Base-by-base conservation (phyloP, 306 rosid species). In the Erythrophleum fordii region DNA sequence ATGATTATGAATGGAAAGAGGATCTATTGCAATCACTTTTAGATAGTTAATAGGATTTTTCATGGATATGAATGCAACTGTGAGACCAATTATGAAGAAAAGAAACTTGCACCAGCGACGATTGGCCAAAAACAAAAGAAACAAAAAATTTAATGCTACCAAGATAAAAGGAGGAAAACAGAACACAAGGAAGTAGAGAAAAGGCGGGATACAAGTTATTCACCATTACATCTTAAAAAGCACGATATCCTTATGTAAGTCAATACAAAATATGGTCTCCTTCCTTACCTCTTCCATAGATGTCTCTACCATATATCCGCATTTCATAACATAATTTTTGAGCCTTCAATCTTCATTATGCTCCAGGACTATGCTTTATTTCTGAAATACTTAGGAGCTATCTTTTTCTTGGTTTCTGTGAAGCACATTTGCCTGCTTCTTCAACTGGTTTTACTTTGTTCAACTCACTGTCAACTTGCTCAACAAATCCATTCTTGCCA, bases 361-460 rank as follows among this genome's bases (percentile, higher is more conserved):
- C 82, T 72, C n/a, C 68, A 22, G 65, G 11, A 58, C 75, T 77
- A 90, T 11, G 80, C 79, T 62, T 16, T 88, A 83, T 76, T 89
- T 52, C 88, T 73, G 51, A 86, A 81, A 51, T 59, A 45, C 72
- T 78, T 83, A 13, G 22, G 67, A 39, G 83, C 73, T 76, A 25
- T 62, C 77, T 80, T 45, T 81, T 88, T 16, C 76, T 80, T 31
- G 65, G 74, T 4, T 51, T 68, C 7, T 42, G 61, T 60, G 35
- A 37, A 74, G 31, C 56, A 61, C 59, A 18, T 56, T 69, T 77
- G 42, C 68, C 64, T 49, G 25, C 67, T 49, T 62, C 56, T 67
- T 67, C 69, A 37, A n/a, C 46, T 60, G 48, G 76, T 28, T 77
- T 65, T 18, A 28, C 75, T 61, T 87, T 75, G 77, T 85, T 73